phyloP scores from a whole-genome alignment of 805 yeast genomes.

The Hanseniaspora lachancei region DNA sequence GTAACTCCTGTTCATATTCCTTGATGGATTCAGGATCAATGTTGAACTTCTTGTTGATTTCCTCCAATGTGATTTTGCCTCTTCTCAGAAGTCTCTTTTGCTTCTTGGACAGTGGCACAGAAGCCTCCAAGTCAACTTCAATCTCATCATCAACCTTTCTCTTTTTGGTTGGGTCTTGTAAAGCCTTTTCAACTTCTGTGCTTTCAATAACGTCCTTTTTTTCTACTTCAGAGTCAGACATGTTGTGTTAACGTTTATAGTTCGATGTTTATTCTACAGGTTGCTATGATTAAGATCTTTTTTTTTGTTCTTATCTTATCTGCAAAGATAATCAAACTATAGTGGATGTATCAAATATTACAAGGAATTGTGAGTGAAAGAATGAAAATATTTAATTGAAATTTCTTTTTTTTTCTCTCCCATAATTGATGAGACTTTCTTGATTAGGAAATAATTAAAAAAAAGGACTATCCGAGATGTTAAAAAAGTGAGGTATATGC shows the following conservation, averaged over 20 bases:
- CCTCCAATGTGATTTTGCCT: constrained; percentile 52
- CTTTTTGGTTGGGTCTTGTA: constrained; percentile 27
- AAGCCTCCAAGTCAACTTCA: constrained; percentile 53
- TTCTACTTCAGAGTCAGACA: constrained; percentile 2
- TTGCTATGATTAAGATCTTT: not conserved
- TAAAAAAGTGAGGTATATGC: too few relatives aligned
- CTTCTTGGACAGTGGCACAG: constrained; percentile 79
- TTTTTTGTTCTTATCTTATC: not conserved
- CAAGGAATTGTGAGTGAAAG: too few relatives aligned
- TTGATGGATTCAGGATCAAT: constrained; percentile 28
- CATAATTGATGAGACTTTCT: too few relatives aligned
- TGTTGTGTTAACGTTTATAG: not conserved
- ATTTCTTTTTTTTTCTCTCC: too few relatives aligned
- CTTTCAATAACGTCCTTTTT: constrained; percentile 15
- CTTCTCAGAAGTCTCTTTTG: constrained; percentile 77
- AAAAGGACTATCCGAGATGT: too few relatives aligned
- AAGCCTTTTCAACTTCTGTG: constrained; percentile 25
- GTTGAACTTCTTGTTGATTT: constrained; percentile 33
- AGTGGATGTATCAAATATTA: not conserved
- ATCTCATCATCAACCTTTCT: constrained; percentile 39
- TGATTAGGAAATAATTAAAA: too few relatives aligned
- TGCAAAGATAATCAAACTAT: not conserved
- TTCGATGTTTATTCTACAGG: too few relatives aligned
- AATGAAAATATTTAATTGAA: too few relatives aligned
- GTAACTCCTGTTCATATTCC: constrained; percentile 30